Evolutionary conservation across 1,284 basidiomycete species (phyloP).

Genomic region (Chalciporus sp.): DNA sequence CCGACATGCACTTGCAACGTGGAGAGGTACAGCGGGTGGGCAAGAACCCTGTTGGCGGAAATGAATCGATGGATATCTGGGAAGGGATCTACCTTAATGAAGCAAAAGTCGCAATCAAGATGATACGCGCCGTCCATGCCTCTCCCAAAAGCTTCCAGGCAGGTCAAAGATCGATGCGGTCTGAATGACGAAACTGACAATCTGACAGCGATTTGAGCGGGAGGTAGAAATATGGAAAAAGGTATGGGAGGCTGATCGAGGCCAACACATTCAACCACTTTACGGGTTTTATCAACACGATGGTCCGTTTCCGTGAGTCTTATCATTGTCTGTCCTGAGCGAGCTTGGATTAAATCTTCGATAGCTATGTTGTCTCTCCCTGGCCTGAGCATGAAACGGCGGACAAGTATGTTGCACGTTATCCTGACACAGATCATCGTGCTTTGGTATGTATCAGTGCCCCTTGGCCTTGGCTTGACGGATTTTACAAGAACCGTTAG

Average conservation of each 20-base stretch:
- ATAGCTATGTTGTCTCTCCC: slow-evolving; percentile 56
- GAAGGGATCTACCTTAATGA: slow-evolving; percentile 53
- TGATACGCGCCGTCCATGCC: slow-evolving; percentile 50
- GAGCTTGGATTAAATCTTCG: not conserved
- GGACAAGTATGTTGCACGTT: slow-evolving; percentile 45
- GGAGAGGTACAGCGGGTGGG: slow-evolving; percentile 54
- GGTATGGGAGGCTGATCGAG: slow-evolving; percentile 53
- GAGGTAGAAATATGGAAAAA: slow-evolving; percentile 57
- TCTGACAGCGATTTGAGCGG: slow-evolving; percentile 47
- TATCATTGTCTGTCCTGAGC: not conserved
- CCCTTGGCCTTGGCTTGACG: not conserved
- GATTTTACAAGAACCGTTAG: slow-evolving; percentile 28
- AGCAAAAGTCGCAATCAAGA: slow-evolving; percentile 58
- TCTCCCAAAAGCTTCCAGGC: slow-evolving; percentile 46
- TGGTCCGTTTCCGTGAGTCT: slow-evolving; percentile 52
- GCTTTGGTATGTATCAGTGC: slow-evolving; percentile 37
- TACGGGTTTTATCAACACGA: slow-evolving; percentile 56
- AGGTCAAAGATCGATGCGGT: slow-evolving; percentile 8
- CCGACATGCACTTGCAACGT: slow-evolving; percentile 48
- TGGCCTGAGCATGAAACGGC: slow-evolving; percentile 58
- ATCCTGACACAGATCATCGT: slow-evolving; percentile 42
- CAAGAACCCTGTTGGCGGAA: slow-evolving; percentile 50
- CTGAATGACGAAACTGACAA: slow-evolving; percentile 2
- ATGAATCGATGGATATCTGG: slow-evolving; percentile 52
- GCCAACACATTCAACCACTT: slow-evolving; percentile 54